These are phyloP conservation scores for Oryza coarctata DNA, from an alignment of 176 grass and related monocot genomes.

Conservation along the genomic window DNA sequence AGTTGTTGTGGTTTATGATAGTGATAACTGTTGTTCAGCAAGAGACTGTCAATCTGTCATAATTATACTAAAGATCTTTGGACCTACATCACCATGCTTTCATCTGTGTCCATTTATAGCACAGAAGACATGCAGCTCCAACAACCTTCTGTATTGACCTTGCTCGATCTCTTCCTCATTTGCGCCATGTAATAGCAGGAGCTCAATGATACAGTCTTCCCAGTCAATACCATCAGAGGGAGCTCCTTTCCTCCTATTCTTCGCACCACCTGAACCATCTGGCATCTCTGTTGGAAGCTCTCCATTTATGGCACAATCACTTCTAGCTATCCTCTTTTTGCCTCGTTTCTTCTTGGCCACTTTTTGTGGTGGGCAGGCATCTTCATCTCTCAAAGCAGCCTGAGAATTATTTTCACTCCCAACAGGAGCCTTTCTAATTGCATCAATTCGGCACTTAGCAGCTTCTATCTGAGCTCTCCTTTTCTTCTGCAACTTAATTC, in stretches of 20 bases:
- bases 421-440: slow-evolving; percentile 51
- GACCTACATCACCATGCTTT: slow-evolving; percentile 4
- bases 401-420: slow-evolving; percentile 17
- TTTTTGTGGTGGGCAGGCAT: slow-evolving; percentile 24
- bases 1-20: neutral
- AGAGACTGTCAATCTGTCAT: neutral
- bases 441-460: slow-evolving; percentile 75
- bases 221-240: slow-evolving; percentile 58
- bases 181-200: slow-evolving; percentile 73
- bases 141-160: slow-evolving; percentile 85
- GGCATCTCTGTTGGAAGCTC: slow-evolving; percentile 10
- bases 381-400: slow-evolving; percentile 18
- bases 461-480: slow-evolving; percentile 77
- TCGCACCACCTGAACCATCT: slow-evolving; percentile 9
- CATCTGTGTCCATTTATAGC: slow-evolving; percentile 23
- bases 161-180: slow-evolving; percentile 82
- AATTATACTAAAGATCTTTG: neutral
- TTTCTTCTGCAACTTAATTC: slow-evolving; percentile 44
- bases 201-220: slow-evolving; percentile 86
- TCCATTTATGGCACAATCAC: neutral
- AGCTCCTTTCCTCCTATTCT: slow-evolving; percentile 29
- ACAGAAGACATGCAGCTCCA: slow-evolving; percentile 70
- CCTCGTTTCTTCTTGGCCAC: slow-evolving; percentile 21
- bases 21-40: slow-evolving; percentile 16
- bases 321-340: slow-evolving; percentile 36